phyloP scores from a whole-genome alignment of 306 rosid genomes.

The Trifolium fragiferum region DNA sequence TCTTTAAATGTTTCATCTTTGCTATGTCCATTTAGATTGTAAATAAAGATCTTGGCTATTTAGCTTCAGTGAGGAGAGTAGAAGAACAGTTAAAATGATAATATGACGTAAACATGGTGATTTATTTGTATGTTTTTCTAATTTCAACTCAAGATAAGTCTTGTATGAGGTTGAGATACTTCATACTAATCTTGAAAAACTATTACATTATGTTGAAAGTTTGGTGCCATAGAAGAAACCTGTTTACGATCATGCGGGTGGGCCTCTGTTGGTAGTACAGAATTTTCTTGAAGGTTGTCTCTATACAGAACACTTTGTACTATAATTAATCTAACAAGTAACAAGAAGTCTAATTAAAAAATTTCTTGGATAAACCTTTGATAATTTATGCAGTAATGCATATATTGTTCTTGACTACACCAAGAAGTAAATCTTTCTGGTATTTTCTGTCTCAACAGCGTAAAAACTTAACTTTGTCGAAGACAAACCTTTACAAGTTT shows the following conservation, averaged over 20 bases:
- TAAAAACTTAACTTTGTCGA: background rate
- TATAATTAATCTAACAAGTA: constrained; percentile 23
- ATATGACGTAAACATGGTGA: background rate
- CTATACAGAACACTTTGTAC: background rate
- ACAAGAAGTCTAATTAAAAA: constrained; percentile 29
- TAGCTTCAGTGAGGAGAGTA: background rate
- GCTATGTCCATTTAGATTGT: background rate
- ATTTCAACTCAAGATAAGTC: background rate
- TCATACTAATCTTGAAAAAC: background rate
- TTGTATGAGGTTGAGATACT: constrained; percentile 4
- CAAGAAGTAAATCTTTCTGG: constrained; percentile 1
- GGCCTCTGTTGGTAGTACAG: constrained; percentile 12
- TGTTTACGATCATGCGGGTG: background rate
- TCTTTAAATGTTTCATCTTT: background rate
- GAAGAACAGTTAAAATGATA: background rate
- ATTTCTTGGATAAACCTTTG: constrained; percentile 11
- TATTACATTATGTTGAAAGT: background rate
- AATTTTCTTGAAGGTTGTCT: constrained; percentile 18
- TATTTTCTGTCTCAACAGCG: constrained; percentile 20
- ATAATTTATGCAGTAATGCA: background rate
- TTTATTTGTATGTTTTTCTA: background rate
- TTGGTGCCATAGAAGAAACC: constrained; percentile 31
- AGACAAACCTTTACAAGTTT: background rate
- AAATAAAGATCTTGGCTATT: background rate
- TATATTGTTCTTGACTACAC: constrained; percentile 9